A percentile compares a stretch with the other conserved stretches of the same genome.
Conservation (phyloP, 495 filamentous ascomycete genomes). For the Margaritispora aquatica region DNA sequence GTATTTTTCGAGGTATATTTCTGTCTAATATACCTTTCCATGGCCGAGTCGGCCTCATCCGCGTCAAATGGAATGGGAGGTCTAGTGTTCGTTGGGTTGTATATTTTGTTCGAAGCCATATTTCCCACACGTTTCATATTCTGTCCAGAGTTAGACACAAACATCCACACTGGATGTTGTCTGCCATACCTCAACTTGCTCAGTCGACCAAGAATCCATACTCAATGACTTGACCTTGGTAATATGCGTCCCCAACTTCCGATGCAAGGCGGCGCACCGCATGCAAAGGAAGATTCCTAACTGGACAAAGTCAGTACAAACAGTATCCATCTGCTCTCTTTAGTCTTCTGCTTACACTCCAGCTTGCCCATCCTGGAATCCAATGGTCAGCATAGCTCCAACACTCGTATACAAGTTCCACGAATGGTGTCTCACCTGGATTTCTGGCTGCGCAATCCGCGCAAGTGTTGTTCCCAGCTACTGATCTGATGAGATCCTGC, state of each 20-base stretch:
- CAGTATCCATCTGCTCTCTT: background rate
- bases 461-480: conserved; percentile 90
- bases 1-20: conserved; percentile 60
- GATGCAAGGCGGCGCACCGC: conserved; percentile 92
- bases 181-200: conserved; percentile 82
- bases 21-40: conserved; percentile 90
- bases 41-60: conserved; percentile 84
- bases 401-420: background rate
- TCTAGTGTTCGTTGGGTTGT: conserved; percentile 77
- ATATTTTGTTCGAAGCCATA: conserved; percentile 71
- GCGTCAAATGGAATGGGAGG: conserved; percentile 79
- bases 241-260: conserved; percentile 94
- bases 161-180: conserved; percentile 11
- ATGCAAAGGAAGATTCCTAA: conserved; percentile 95
- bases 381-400: conserved; percentile 12
- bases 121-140: conserved; percentile 93
- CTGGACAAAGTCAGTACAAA: conserved; percentile 36
- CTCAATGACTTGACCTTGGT: conserved; percentile 97
- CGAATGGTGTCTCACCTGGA: conserved; percentile 62
- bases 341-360: conserved; percentile 66
- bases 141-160: conserved; percentile 36
- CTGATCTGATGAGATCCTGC: conserved; percentile 80
- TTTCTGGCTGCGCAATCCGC: conserved; percentile 90
- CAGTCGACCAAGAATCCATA: conserved; percentile 93
- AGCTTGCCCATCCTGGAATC: conserved; percentile 86